These are phyloP conservation scores for Aspergillus tamarii DNA, from an alignment of 2,329 filamentous ascomycete species.

Conservation along the genomic window DNA sequence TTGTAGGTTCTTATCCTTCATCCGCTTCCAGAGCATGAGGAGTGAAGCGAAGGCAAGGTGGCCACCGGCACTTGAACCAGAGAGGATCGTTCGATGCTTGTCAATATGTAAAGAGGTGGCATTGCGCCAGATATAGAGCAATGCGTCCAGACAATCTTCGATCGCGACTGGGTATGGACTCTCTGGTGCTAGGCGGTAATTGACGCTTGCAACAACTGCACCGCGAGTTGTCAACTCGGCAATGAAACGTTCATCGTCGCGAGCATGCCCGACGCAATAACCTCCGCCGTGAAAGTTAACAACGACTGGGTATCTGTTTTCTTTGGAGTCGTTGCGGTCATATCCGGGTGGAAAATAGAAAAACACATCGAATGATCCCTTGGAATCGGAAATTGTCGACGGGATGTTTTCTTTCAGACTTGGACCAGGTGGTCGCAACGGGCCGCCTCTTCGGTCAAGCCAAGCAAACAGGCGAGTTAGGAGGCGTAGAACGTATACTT, in stretches of 20 bases:
- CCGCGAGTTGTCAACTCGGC: background rate
- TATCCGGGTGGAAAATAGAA: background rate
- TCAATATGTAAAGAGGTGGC: background rate
- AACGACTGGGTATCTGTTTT: background rate
- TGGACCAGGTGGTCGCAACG: background rate
- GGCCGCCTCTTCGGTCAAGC: constrained; percentile 1
- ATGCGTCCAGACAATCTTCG: background rate
- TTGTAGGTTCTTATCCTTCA: background rate
- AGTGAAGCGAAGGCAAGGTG: background rate
- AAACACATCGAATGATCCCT: background rate
- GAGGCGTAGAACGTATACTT: background rate
- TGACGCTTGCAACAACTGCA: too few relatives aligned
- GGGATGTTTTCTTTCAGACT: background rate
- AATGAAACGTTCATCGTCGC: constrained; percentile 5
- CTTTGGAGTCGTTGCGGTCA: background rate
- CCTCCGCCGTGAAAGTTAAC: background rate
- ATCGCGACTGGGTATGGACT: background rate
- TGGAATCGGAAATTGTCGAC: background rate
- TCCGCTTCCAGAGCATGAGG: background rate
- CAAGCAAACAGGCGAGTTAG: constrained; percentile 1
- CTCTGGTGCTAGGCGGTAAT: background rate
- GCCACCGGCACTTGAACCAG: background rate
- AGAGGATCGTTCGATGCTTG: background rate
- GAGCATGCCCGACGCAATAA: background rate
- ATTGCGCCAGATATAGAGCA: background rate